These are phyloP conservation scores for Davidsoniella neocaledoniae DNA, from an alignment of 2,329 filamentous ascomycete species.

Conservation along the genomic window DNA sequence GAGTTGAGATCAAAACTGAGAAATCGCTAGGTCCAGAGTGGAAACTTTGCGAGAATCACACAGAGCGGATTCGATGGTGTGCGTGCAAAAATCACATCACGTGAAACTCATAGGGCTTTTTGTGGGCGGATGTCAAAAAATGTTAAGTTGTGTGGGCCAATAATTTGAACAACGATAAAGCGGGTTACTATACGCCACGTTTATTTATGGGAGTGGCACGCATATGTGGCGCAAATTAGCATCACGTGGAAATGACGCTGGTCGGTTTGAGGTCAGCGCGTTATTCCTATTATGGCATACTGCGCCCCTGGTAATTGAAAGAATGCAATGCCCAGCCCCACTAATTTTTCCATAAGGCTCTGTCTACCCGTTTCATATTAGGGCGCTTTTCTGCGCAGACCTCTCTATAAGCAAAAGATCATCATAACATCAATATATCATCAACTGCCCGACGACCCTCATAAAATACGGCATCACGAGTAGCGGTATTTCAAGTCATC, in stretches of 20 bases:
- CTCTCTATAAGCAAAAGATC: slow-evolving; percentile 1
- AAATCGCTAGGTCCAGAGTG: slow-evolving; percentile 13
- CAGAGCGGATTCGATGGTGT: slow-evolving; percentile 10
- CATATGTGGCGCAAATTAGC: slow-evolving; percentile 6
- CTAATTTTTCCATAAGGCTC: slow-evolving; percentile 7
- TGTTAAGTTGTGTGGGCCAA: slow-evolving; percentile 11
- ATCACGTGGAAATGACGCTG: slow-evolving; percentile 9
- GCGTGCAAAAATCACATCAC: slow-evolving; percentile 11
- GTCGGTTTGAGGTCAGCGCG: not conserved
- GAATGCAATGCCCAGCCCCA: slow-evolving; percentile 7
- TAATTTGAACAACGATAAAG: slow-evolving; percentile 2
- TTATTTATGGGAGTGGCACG: not conserved
- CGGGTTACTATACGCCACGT: not conserved
- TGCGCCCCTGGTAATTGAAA: slow-evolving; percentile 11
- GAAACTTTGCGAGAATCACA: slow-evolving; percentile 13
- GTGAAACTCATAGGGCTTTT: slow-evolving; percentile 12
- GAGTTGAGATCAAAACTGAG: slow-evolving; percentile 13
- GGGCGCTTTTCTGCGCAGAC: not conserved
- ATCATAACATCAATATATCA: slow-evolving; percentile 1
- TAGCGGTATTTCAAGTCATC: not conserved
- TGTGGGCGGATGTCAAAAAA: slow-evolving; percentile 10
- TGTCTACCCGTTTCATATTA: slow-evolving; percentile 3
- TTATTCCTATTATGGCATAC: not conserved
- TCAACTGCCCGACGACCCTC: not conserved
- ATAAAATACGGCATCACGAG: not conserved